Percentiles rank a stretch among this genome's conserved stretches.
Conservation (phyloP, 169 alveolate genomes). For the Eimeria tenella region DNA sequence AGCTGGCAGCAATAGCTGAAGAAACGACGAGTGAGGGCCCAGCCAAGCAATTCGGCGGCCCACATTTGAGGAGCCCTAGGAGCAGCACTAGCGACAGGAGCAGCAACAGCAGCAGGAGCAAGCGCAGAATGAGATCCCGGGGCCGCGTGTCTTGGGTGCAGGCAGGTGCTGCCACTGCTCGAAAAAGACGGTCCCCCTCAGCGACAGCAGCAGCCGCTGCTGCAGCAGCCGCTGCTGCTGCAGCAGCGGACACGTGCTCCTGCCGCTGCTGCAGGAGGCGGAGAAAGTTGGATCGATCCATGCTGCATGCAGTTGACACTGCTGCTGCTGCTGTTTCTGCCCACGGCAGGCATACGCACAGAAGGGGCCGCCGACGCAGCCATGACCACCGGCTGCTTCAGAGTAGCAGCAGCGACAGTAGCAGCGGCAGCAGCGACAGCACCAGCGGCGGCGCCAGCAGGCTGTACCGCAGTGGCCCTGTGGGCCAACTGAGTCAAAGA, state of each 20-base stretch:
- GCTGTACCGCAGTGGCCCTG: not conserved
- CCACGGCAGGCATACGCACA: not conserved
- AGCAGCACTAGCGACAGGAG: conserved; percentile 26
- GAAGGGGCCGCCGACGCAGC: not conserved
- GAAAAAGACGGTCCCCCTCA: not conserved
- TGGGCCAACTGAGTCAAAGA: not conserved
- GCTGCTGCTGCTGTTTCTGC: not conserved
- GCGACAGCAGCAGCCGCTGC: conserved; percentile 35
- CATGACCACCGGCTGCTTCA: not conserved
- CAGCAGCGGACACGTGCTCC: conserved; percentile 38
- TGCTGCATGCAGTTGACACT: conserved; percentile 46
- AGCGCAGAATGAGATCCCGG: conserved; percentile 14
- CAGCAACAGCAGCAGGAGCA: conserved; percentile 27
- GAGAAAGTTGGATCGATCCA: conserved; percentile 20
- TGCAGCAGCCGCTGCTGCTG: conserved; percentile 43
- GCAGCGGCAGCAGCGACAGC: conserved; percentile 67
- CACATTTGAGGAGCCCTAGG: not conserved
- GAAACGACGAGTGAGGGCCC: not conserved
- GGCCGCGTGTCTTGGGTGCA: not conserved
- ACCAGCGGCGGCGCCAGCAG: conserved; percentile 4
- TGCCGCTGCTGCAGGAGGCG: conserved; percentile 63
- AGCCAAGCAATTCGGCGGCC: not conserved
- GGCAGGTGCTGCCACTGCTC: not conserved
- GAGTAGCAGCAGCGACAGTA: not conserved
- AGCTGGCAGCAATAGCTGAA: conserved; percentile 18